Conservation (phyloP, 345 rosid species). For the Chamaenerion angustifolium region DNA sequence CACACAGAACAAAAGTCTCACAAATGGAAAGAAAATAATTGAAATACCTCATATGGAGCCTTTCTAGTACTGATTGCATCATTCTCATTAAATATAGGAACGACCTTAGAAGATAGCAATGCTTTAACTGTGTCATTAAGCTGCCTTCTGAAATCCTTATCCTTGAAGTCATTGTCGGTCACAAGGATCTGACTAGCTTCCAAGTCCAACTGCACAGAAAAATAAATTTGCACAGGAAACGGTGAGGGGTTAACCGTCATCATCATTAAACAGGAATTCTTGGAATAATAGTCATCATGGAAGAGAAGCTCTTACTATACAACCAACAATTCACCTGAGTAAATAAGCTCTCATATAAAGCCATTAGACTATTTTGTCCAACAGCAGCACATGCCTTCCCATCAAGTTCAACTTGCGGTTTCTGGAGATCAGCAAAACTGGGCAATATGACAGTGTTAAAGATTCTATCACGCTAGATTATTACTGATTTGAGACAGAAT, state of each 20-base stretch:
- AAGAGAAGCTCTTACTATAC: too few species aligned
- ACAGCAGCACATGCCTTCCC: conserved; percentile 99
- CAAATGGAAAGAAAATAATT: neutral
- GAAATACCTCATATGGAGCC: conserved; percentile 88
- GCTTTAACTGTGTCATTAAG: conserved; percentile 69
- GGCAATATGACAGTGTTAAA: conserved; percentile 10
- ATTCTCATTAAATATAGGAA: conserved; percentile 94
- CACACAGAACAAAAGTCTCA: too few species aligned
- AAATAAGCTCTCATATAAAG: conserved; percentile 82
- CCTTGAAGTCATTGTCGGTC: conserved; percentile 79
- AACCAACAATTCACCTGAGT: conserved; percentile 34
- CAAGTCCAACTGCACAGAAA: conserved; percentile 63
- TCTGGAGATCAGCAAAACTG: conserved; percentile 96
- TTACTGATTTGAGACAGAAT: too few species aligned
- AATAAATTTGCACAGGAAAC: neutral
- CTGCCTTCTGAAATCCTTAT: conserved; percentile 68
- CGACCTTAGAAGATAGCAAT: conserved; percentile 49
- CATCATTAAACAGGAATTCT: too few species aligned
- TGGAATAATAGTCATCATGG: too few species aligned
- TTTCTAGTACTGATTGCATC: conserved; percentile 96
- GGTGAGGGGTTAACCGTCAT: too few species aligned
- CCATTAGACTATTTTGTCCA: conserved; percentile 96
- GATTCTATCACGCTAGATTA: too few species aligned
- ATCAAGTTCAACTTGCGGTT: conserved; percentile 77
- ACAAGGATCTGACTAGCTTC: conserved; percentile 94